A percentile compares a stretch with the other conserved stretches of the same genome.
phyloP scores from a whole-genome alignment of 1,284 basidiomycete genomes.

The Fomitopsis schrenkii region DNA sequence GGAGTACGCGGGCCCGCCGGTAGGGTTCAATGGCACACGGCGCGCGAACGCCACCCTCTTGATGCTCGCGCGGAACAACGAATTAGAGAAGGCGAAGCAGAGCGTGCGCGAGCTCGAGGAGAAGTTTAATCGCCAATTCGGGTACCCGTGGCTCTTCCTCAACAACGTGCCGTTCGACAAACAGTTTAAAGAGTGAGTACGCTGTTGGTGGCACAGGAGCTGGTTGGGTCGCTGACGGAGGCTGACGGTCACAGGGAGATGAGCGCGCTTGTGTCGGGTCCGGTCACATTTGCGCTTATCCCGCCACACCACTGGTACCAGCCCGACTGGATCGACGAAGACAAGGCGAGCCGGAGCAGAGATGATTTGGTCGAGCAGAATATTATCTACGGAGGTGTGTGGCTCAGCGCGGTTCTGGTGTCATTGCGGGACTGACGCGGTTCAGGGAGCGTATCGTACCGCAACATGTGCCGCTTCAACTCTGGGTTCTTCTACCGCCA shows the following conservation, averaged over 20 bases:
- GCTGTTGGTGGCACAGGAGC: background rate
- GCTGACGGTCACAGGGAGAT: constrained; percentile 31
- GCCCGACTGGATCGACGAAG: constrained; percentile 81
- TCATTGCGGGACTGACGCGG: background rate
- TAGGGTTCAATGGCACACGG: constrained; percentile 10
- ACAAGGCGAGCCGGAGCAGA: constrained; percentile 62
- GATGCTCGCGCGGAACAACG: constrained; percentile 65
- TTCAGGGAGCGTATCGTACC: constrained; percentile 61
- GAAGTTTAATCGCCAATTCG: constrained; percentile 60
- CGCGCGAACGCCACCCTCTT: constrained; percentile 32
- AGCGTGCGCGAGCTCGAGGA: constrained; percentile 58
- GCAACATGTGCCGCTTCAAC: constrained; percentile 92
- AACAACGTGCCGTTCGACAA: constrained; percentile 71
- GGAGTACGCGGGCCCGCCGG: background rate
- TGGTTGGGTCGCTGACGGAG: constrained; percentile 50
- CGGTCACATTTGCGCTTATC: constrained; percentile 42
- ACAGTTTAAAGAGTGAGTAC: constrained; percentile 56
- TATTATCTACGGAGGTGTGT: constrained; percentile 83
- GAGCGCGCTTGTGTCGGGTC: constrained; percentile 33
- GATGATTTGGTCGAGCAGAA: constrained; percentile 71
- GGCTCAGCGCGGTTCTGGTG: background rate
- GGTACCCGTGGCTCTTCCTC: constrained; percentile 73
- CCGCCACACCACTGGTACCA: constrained; percentile 80
- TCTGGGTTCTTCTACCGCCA: constrained; percentile 88
- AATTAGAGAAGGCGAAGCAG: constrained; percentile 54